phyloP scores from a whole-genome alignment of 129 eudicot species.

The Sambucus nigra region DNA sequence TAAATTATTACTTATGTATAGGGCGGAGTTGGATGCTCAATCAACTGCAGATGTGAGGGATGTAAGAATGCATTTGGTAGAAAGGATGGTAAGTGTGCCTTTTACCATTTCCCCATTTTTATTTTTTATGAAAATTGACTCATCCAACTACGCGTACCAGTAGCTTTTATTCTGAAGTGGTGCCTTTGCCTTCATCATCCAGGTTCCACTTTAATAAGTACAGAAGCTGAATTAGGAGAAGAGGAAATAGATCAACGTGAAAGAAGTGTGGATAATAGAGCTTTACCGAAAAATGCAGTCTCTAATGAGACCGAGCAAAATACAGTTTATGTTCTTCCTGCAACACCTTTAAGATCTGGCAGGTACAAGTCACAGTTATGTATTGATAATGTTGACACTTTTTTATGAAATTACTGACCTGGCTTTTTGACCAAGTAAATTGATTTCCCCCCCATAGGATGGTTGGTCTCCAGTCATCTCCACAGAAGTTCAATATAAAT shows the following conservation, averaged over 20 bases:
- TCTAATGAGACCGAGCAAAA: conserved; percentile 34
- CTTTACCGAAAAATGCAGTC: conserved; percentile 22
- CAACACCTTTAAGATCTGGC: conserved; percentile 52
- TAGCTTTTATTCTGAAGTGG: not conserved
- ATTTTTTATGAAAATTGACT: not conserved
- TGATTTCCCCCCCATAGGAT: too few species aligned
- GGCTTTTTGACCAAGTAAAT: too few species aligned
- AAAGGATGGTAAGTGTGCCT: conserved; percentile 64
- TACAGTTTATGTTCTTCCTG: conserved; percentile 45
- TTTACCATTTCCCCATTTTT: not conserved
- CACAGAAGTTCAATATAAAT: too few species aligned
- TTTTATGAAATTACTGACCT: too few species aligned
- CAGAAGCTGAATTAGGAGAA: conserved; percentile 55
- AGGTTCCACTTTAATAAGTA: conserved; percentile 28
- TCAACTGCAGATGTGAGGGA: conserved; percentile 97
- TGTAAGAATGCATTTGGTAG: conserved; percentile 96
- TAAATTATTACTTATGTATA: too few species aligned
- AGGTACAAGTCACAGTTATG: conserved; percentile 33
- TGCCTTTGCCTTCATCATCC: not conserved
- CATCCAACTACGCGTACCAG: not conserved
- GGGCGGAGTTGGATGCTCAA: conserved; percentile 99
- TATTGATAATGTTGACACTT: not conserved
- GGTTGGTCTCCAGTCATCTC: too few species aligned
- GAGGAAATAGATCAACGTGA: conserved; percentile 40
- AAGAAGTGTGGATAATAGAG: conserved; percentile 30